phyloP scores from a whole-genome alignment of 2,329 filamentous ascomycete genomes.

The Hypomyces rosellus region DNA sequence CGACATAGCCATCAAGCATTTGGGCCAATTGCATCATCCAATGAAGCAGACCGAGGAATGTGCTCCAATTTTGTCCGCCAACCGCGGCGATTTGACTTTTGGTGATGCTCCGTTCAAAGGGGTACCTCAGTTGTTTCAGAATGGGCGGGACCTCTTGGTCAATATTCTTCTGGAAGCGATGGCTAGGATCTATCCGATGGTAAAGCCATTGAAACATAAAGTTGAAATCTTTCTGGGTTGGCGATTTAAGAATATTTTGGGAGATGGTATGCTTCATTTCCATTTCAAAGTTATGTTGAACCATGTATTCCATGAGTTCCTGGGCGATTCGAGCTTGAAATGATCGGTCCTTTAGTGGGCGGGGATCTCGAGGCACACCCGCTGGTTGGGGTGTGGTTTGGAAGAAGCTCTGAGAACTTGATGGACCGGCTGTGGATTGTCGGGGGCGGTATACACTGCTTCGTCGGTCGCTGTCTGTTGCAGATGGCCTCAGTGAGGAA shows the following conservation, averaged over 20 bases:
- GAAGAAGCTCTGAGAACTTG: slow-evolving; percentile 88
- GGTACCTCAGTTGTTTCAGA: slow-evolving; percentile 88
- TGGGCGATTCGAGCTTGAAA: slow-evolving; percentile 80
- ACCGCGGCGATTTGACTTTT: slow-evolving; percentile 95
- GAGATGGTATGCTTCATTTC: slow-evolving; percentile 95
- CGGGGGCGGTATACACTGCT: slow-evolving; percentile 76
- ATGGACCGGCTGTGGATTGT: slow-evolving; percentile 61
- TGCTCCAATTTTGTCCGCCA: slow-evolving; percentile 94
- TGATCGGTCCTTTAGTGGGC: slow-evolving; percentile 73
- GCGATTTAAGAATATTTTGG: slow-evolving; percentile 84
- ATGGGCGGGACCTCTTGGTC: slow-evolving; percentile 92
- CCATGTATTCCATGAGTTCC: slow-evolving; percentile 85
- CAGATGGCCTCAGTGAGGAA: slow-evolving; percentile 42
- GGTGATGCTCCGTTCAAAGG: slow-evolving; percentile 90
- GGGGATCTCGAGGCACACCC: slow-evolving; percentile 77
- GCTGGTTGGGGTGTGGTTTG: slow-evolving; percentile 76
- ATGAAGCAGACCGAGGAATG: slow-evolving; percentile 86
- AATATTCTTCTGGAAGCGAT: slow-evolving; percentile 89
- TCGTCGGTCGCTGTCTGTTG: slow-evolving; percentile 53
- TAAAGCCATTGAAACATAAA: slow-evolving; percentile 98
- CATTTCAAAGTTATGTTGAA: slow-evolving; percentile 92
- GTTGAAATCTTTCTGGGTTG: slow-evolving; percentile 97
- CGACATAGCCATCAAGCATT: slow-evolving; percentile 80
- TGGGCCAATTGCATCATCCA: slow-evolving; percentile 99
- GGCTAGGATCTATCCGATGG: slow-evolving; percentile 87